These are phyloP conservation scores for Termitomyces titanicus DNA, from an alignment of 768 basidiomycete species.

Conservation along the genomic window DNA sequence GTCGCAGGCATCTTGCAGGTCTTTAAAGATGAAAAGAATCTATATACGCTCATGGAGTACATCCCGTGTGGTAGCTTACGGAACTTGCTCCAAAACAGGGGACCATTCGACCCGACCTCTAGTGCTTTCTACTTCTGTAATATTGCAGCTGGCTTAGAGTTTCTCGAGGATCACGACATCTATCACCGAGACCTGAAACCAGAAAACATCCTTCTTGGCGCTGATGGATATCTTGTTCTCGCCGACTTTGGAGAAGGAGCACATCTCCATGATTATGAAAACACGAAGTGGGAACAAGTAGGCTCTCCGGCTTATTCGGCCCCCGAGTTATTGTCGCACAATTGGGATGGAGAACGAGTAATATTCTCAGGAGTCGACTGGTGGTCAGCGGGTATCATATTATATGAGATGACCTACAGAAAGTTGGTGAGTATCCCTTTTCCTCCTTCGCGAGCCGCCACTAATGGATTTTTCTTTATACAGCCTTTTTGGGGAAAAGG, in stretches of 20 bases:
- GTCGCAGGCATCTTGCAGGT: slow-evolving; percentile 40
- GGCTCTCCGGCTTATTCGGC: slow-evolving; percentile 49
- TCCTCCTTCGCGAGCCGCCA: background rate
- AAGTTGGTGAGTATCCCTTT: slow-evolving; percentile 25
- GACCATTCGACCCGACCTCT: slow-evolving; percentile 26
- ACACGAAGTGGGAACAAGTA: slow-evolving; percentile 27
- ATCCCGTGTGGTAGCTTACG: slow-evolving; percentile 42
- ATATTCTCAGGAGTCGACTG: slow-evolving; percentile 42
- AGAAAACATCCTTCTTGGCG: slow-evolving; percentile 51
- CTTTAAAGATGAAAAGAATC: slow-evolving; percentile 42
- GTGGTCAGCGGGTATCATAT: slow-evolving; percentile 48
- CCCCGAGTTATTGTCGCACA: slow-evolving; percentile 37
- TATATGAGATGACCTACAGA: slow-evolving; percentile 51
- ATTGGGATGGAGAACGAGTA: slow-evolving; percentile 6
- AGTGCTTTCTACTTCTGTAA: slow-evolving; percentile 55
- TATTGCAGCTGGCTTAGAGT: slow-evolving; percentile 45
- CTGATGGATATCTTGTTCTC: slow-evolving; percentile 52
- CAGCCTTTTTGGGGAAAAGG: slow-evolving; percentile 17
- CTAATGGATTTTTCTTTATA: background rate
- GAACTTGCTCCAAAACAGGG: slow-evolving; percentile 27
- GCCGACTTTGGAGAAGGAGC: slow-evolving; percentile 48
- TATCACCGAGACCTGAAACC: slow-evolving; percentile 58
- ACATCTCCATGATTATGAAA: slow-evolving; percentile 17
- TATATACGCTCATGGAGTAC: slow-evolving; percentile 51
- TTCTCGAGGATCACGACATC: slow-evolving; percentile 40